Base-by-base conservation (phyloP, 495 filamentous ascomycete genomes). In the Podospora fimiseda region DNA sequence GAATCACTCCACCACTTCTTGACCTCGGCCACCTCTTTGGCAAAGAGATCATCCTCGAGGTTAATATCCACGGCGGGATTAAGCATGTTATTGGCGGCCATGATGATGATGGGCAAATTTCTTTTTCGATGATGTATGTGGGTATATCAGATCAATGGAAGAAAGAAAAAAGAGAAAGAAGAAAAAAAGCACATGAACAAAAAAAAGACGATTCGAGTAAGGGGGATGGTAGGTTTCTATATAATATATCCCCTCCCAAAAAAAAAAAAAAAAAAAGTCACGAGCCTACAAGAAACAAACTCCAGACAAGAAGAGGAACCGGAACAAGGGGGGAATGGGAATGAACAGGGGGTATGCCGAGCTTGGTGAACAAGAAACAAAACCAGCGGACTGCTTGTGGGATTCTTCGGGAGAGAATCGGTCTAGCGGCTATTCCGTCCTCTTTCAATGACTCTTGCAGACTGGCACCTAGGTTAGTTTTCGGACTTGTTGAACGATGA, bases 1-100 rank as follows among this genome's bases (percentile, higher is more conserved):
- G 88, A 80, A 57, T 93, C 88, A 18, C 78, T 80, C 93, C 93
- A 98, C 93, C 93, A 98, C 68, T 85, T 72, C 78, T 96, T 86
- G 51, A 97, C 86, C 53, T 84, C 84, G 60, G 84, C 79, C 53
- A 96, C 88, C 61, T 98, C 93, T 40, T 82, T 79, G 62, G 78
- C 71, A 71, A 84, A 97, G 51, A 82, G 69, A 60, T 86, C 77
- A 62, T 97, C 88, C 71, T 97, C 93, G 51, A 76, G 73, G 56
- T 87, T 80, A 59, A 87, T 70, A 59, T 81, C 74, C 59, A 76
- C 70, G 45, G 71, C 72, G 51, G 68, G 51, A 56, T 71, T 76
- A 46, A 68, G 51, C 78, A 80, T 80, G 60, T 75, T 80, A 67
- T 73, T 77, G 48, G 73, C 66, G 48, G 78, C 76, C 77, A 81